Percentiles rank a stretch among this genome's conserved stretches.
Evolutionary conservation across 2,329 filamentous ascomycete species (phyloP).

Genomic region (Eutypella sp.): DNA sequence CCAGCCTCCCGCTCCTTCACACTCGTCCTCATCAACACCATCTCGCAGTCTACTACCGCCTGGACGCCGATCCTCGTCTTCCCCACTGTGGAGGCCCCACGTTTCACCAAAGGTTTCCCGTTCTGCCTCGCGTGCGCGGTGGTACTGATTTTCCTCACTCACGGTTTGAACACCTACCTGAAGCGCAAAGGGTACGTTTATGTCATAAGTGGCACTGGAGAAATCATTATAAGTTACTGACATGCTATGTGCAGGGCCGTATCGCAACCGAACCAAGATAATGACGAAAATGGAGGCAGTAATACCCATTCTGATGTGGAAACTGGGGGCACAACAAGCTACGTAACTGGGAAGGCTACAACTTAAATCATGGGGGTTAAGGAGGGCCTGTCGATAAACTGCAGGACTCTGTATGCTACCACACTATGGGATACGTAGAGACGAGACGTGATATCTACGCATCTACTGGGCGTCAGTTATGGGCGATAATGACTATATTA

Average conservation of each 20-base stretch:
- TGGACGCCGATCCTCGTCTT: constrained; percentile 52
- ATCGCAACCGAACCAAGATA: not conserved
- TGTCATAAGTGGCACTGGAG: not conserved
- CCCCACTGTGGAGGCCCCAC: constrained; percentile 37
- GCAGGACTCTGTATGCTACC: too few relatives aligned
- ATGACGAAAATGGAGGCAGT: not conserved
- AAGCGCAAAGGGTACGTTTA: not conserved
- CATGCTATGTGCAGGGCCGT: too few relatives aligned
- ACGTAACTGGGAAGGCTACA: not conserved
- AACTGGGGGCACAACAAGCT: not conserved
- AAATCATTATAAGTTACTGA: too few relatives aligned
- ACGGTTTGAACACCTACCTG: not conserved
- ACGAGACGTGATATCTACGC: too few relatives aligned
- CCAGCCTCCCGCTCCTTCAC: constrained; percentile 44
- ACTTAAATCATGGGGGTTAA: not conserved
- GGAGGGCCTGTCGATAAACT: too few relatives aligned
- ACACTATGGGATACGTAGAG: too few relatives aligned
- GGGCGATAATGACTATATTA: too few relatives aligned
- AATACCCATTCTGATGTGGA: not conserved
- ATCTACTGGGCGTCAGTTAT: too few relatives aligned
- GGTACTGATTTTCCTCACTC: constrained; percentile 18
- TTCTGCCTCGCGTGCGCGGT: constrained; percentile 33
- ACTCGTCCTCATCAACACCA: constrained; percentile 45
- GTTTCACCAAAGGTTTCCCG: constrained; percentile 37
- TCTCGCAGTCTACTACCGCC: constrained; percentile 50